Percentiles rank a stretch among this genome's conserved stretches.
Conservation (phyloP, 2,329 filamentous ascomycete genomes). For the Zelopaecilomyces penicillatus region DNA sequence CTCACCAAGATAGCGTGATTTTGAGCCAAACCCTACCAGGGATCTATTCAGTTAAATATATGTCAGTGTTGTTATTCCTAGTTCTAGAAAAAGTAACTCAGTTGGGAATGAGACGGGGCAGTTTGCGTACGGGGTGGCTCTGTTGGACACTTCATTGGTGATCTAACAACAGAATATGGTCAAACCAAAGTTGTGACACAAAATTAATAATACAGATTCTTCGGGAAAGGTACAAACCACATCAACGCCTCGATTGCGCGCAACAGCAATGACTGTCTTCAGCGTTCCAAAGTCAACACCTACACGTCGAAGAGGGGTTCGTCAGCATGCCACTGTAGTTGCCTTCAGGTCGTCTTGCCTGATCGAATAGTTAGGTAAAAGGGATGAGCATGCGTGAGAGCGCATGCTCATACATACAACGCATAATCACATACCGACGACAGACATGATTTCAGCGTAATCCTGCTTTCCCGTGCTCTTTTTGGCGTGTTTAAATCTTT, state of each 20-base stretch:
- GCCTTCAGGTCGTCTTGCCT: no score
- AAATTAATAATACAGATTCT: slow-evolving; percentile 1
- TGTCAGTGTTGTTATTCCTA: slow-evolving; percentile 1
- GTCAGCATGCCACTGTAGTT: slow-evolving; percentile 9
- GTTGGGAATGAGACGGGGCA: slow-evolving; percentile 2
- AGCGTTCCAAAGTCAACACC: slow-evolving; percentile 93
- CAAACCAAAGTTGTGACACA: slow-evolving; percentile 2
- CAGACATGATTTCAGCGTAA: slow-evolving; percentile 8
- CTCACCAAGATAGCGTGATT: slow-evolving; percentile 90
- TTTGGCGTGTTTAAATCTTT: no score
- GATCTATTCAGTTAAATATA: slow-evolving; percentile 47
- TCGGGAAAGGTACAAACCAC: slow-evolving; percentile 60
- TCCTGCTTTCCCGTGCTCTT: neutral
- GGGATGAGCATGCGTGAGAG: no score
- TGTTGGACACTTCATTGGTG: slow-evolving; percentile 98
- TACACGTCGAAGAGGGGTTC: slow-evolving; percentile 17
- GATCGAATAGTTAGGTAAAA: no score
- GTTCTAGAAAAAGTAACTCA: slow-evolving; percentile 9
- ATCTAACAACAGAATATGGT: slow-evolving; percentile 51
- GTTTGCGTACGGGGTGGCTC: slow-evolving; percentile 78
- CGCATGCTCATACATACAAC: no score
- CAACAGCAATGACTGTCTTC: slow-evolving; percentile 95
- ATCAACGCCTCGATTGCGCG: slow-evolving; percentile 96
- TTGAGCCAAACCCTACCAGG: slow-evolving; percentile 89
- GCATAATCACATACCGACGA: slow-evolving; percentile 8